Conservation (phyloP, 192 early-diverging fungal genomes). For the Entomortierella lignicola region DNA sequence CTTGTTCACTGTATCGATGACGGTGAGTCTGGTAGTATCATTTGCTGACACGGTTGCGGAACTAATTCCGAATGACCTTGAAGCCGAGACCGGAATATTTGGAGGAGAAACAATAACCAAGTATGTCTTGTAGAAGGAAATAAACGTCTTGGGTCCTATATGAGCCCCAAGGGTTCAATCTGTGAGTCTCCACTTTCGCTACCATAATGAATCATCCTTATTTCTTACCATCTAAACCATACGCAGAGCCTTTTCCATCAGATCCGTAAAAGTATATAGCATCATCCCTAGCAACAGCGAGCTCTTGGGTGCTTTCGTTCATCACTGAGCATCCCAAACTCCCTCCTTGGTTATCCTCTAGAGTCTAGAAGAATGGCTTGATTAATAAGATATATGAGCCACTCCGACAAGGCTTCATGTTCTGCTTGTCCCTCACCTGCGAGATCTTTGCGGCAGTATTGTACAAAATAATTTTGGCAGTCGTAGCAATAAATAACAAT, state of each 20-base stretch:
- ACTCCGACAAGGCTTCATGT: too few relatives aligned
- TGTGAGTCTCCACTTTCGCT: too few relatives aligned
- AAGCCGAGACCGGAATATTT: slow-evolving; percentile 54
- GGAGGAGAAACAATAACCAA: slow-evolving; percentile 76
- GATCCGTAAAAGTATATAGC: slow-evolving; percentile 92
- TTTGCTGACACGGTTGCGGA: slow-evolving; percentile 42
- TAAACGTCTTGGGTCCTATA: slow-evolving; percentile 71
- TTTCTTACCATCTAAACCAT: slow-evolving; percentile 88
- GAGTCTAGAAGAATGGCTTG: slow-evolving; percentile 29
- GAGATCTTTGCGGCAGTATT: slow-evolving; percentile 60
- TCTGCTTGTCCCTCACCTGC: slow-evolving; percentile 20
- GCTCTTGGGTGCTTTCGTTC: slow-evolving; percentile 76
- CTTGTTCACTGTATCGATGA: slow-evolving; percentile 94
- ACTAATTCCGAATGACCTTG: slow-evolving; percentile 51
- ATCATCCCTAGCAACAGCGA: slow-evolving; percentile 89
- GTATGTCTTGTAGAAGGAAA: slow-evolving; percentile 81
- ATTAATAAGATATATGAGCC: not conserved
- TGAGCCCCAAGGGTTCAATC: slow-evolving; percentile 3
- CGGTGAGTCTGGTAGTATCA: slow-evolving; percentile 70
- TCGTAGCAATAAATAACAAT: slow-evolving; percentile 78
- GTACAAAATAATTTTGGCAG: slow-evolving; percentile 69
- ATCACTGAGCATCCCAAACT: slow-evolving; percentile 80
- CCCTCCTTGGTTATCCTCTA: slow-evolving; percentile 84
- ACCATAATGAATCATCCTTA: too few relatives aligned
- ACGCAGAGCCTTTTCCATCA: slow-evolving; percentile 93